Percentiles rank a stretch among this genome's conserved stretches.
These are phyloP conservation scores for Zymoseptoria brevis DNA, from an alignment of 2,329 filamentous ascomycete species.

Conservation along the genomic window DNA sequence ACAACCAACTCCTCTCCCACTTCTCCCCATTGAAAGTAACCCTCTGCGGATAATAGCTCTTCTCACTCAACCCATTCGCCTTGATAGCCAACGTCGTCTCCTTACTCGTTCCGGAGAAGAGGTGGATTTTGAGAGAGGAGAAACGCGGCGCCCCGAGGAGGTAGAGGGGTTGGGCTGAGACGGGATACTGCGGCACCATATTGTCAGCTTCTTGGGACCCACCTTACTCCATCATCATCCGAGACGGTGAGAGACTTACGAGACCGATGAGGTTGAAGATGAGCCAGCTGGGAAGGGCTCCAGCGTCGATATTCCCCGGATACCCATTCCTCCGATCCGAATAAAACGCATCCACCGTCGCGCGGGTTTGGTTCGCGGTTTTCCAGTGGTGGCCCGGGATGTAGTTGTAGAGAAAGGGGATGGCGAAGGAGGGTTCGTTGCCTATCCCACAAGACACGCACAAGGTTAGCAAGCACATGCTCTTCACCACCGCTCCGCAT, in stretches of 20 bases:
- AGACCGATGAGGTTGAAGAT: conserved; percentile 45
- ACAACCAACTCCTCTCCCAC: conserved; percentile 15
- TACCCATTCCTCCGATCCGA: conserved; percentile 34
- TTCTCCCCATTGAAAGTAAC: conserved; percentile 12
- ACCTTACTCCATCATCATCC: neutral
- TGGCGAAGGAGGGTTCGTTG: conserved; percentile 36
- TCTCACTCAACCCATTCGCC: conserved; percentile 7
- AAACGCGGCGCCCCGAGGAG: conserved; percentile 42
- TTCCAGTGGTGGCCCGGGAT: conserved; percentile 28
- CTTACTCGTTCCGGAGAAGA: conserved; percentile 11
- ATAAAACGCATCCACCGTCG: conserved; percentile 37
- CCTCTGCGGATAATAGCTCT: conserved; percentile 11
- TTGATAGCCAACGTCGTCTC: conserved; percentile 8
- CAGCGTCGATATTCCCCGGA: conserved; percentile 41
- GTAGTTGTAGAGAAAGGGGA: conserved; percentile 37
- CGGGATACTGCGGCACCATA: conserved; percentile 29
- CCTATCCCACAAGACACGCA: conserved; percentile 8
- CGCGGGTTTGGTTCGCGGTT: conserved; percentile 29
- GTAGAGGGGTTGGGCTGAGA: conserved; percentile 43
- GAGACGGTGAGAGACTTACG: neutral
- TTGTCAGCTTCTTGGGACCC: too few relatives aligned
- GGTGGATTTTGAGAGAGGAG: conserved; percentile 8
- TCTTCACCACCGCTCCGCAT: too few relatives aligned
- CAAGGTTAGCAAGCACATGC: too few relatives aligned
- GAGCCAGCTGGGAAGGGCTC: conserved; percentile 45